Conservation (phyloP, 345 rosid species). For the Eucalyptus dawsonii region DNA sequence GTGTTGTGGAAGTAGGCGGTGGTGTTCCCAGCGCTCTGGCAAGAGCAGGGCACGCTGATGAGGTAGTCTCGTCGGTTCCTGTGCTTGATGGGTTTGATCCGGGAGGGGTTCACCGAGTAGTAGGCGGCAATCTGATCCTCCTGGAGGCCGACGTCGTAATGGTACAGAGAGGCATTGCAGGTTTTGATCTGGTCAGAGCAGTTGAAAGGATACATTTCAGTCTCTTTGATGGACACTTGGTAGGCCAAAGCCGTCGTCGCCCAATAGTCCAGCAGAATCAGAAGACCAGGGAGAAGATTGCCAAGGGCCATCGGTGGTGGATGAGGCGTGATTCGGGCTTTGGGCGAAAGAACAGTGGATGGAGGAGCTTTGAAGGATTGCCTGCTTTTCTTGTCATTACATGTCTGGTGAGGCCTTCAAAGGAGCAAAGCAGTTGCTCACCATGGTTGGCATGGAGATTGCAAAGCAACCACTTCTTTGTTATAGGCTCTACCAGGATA, state of each 20-base stretch:
- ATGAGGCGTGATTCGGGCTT: background rate
- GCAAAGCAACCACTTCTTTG: background rate
- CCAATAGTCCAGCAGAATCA: background rate
- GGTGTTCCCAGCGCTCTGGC: slow-evolving; percentile 11
- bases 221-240: background rate
- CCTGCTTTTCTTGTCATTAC: background rate
- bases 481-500: background rate
- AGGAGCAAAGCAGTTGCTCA: background rate
- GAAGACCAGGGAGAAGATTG: background rate
- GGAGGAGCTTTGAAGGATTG: slow-evolving; percentile 1
- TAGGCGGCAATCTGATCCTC: slow-evolving; percentile 11
- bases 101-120: slow-evolving; percentile 22
- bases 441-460: background rate
- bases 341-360: background rate
- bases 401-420: background rate
- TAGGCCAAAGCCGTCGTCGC: background rate
- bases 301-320: background rate
- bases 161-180: slow-evolving; percentile 32
- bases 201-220: background rate
- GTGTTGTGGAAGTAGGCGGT: slow-evolving; percentile 31
- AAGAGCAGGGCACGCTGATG: slow-evolving; percentile 34
- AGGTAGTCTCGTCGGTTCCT: slow-evolving; percentile 19
- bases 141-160: slow-evolving; percentile 3
- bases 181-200: slow-evolving; percentile 2
- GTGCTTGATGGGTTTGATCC: slow-evolving; percentile 4